Base-by-base conservation (phyloP, 768 basidiomycete genomes). In the Filobasidium floriforme region DNA sequence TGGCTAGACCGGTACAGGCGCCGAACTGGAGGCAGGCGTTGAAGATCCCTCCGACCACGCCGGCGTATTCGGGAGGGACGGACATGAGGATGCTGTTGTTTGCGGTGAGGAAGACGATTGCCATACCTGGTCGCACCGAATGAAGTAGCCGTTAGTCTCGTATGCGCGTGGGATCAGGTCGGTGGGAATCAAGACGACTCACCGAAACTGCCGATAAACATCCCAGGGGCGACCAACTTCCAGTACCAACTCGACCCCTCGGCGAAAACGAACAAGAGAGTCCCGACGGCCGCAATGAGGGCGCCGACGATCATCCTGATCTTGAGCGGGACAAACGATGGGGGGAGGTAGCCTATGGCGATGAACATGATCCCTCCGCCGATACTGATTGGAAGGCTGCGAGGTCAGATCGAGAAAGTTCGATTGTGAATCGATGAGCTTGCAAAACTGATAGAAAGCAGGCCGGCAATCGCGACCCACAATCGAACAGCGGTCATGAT, bases 11-110 rank as follows among this genome's bases (percentile, higher is more conserved):
- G 12, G 61, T 61, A 7, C 57, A 43, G 32, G 66, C 61, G 7
- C 65, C 66, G 22, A 67, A 40, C 37, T 67, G 66, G 10, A 67
- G 41, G 10, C 59, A 61, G 15, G 66, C 61, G 55, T 67, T 67
- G 66, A 67, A 67, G n/a, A 62, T 54, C 6, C 66, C 61, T 7
- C 66, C 66, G 61, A 67, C 65, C 12, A 66, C 65, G 32, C 65
- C 64, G 5, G 64, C 60, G 46, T 65, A 65, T 59, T 65, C 64
- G 9, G 57, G 52, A 14, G 64, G 64, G 5, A 65, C 64, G 57
- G 43, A 43, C 64, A 65, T 65, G 7, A 65, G 37, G 11, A 65
- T 49, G 11, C 57, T 59, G 40, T 65, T 65, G 59, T 65, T 65
- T 19, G 64, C 64, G 19, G 41, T 46, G 28, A 65, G 52, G 29